phyloP scores from a whole-genome alignment of 805 yeast genomes.

The Pichia nakasei region DNA sequence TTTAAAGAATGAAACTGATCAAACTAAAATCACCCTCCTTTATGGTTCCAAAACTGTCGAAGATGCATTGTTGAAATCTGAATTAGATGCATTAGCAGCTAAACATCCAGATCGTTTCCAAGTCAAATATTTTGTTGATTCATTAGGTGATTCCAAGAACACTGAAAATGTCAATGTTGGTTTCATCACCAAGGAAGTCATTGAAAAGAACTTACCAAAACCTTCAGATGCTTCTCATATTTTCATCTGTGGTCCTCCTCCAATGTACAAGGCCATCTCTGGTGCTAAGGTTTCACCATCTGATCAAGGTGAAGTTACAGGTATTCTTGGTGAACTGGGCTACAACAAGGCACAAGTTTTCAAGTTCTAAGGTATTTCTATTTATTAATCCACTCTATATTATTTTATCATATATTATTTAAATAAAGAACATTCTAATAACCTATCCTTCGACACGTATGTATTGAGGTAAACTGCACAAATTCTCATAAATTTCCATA shows the following conservation, averaged over 20 bases:
- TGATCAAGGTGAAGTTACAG: conserved; percentile 93
- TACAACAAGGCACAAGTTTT: conserved; percentile 79
- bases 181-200: conserved; percentile 66
- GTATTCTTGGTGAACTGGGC: conserved; percentile 82
- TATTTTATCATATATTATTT: no score
- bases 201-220: conserved; percentile 51
- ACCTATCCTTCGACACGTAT: no score
- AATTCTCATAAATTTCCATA: no score
- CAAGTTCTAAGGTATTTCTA: conserved; percentile 73
- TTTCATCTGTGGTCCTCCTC: conserved; percentile 95
- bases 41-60: conserved; percentile 70
- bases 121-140: conserved; percentile 74
- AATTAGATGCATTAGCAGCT: conserved; percentile 60
- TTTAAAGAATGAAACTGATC: conserved; percentile 72
- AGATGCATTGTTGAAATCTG: conserved; percentile 77
- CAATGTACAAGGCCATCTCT: conserved; percentile 76
- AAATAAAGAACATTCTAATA: no score
- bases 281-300: conserved; percentile 78
- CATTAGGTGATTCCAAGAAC: conserved; percentile 32
- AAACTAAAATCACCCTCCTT: conserved; percentile 75
- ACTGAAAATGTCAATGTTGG: conserved; percentile 48
- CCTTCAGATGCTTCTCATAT: conserved; percentile 60
- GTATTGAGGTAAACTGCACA: no score
- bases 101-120: conserved; percentile 71
- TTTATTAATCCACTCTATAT: no score